Evolutionary conservation across 257 asterid genomes (phyloP), one percentile per base, ranked within the genome.

Genomic region (Capsicum pubescens): DNA sequence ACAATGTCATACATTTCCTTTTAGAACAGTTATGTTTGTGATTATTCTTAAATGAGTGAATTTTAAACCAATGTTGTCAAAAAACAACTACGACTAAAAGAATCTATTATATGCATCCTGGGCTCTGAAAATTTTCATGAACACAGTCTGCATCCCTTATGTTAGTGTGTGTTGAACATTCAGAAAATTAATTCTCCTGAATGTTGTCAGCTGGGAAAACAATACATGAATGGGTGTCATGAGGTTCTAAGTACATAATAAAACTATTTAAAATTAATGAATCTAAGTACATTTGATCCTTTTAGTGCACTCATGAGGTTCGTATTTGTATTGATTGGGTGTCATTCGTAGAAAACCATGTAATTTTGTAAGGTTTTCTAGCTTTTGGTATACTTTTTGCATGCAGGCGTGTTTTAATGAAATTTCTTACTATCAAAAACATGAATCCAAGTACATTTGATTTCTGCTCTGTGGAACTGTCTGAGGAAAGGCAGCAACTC

Each of bases 51-150:
- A 32, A 77, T 14, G 50, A 8, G 64, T 54, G 82, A 26, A 77
- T 21, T 50, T 16, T 54, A 77, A 44, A 7, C 6, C 42, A 15
- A 77, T 54, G 82, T 54, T 77, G 26, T 54, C 32, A 14, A 69
- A 39, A 26, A 15, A 2, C 5, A 8, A 54, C 48, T 77, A 54
- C 64, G 8, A 77, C 54, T 50, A 77, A 15, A 26, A 39, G 82
- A 77, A 26, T 56, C 64, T 52, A 77, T 32, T 14, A 54, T 77
- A 15, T 77, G 82, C 64, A 54, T 77, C 64, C 46, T 15, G 50
- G 46, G 82, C 32, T 14, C 50, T 54, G 50, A 77, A 77, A 54
- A 32, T 26, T 13, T 14, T 77, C 64, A 54, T 54, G 82, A 54
- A 14, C 39, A 54, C 32, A 26, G 64, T 50, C 50, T 54, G 64